phyloP scores from a whole-genome alignment of 2,329 filamentous ascomycete genomes.

The Xylariaceae sp. region DNA sequence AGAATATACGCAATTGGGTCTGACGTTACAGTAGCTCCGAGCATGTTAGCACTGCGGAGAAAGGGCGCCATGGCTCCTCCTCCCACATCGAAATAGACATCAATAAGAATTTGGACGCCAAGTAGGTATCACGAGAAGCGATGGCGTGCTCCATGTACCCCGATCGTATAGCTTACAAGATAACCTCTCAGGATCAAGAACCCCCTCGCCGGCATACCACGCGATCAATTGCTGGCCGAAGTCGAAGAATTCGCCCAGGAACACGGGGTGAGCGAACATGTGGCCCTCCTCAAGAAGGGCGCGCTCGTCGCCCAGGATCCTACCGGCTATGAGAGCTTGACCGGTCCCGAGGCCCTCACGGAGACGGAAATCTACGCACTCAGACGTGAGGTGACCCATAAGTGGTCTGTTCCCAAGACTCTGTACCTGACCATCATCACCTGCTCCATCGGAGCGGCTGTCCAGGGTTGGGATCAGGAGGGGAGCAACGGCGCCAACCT shows the following conservation, averaged over 20 bases:
- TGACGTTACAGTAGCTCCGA: too few relatives aligned
- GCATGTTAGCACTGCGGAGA: too few relatives aligned
- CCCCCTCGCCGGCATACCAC: slow-evolving; percentile 44
- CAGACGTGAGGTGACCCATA: slow-evolving; percentile 58
- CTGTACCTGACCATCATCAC: slow-evolving; percentile 63
- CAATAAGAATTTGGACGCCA: too few relatives aligned
- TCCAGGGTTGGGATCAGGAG: slow-evolving; percentile 65
- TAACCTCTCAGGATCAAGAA: slow-evolving; percentile 37
- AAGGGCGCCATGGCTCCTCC: too few relatives aligned
- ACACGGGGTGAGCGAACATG: slow-evolving; percentile 53
- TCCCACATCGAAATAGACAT: too few relatives aligned
- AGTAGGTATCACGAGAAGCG: too few relatives aligned
- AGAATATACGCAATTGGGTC: too few relatives aligned
- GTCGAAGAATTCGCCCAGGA: slow-evolving; percentile 55
- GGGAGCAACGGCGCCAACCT: slow-evolving; percentile 59
- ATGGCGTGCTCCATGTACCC: too few relatives aligned
- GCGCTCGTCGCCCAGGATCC: slow-evolving; percentile 71
- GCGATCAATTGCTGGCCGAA: slow-evolving; percentile 48
- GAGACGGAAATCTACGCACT: slow-evolving; percentile 56
- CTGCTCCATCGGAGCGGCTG: slow-evolving; percentile 65
- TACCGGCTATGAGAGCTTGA: slow-evolving; percentile 53
- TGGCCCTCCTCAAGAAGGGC: slow-evolving; percentile 58
- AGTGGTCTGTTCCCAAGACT: slow-evolving; percentile 58
- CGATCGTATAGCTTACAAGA: too few relatives aligned
- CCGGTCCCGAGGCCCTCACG: slow-evolving; percentile 50